Base-by-base conservation (phyloP, 176 grass and related monocot species). In the Bothriochloa decipiens region DNA sequence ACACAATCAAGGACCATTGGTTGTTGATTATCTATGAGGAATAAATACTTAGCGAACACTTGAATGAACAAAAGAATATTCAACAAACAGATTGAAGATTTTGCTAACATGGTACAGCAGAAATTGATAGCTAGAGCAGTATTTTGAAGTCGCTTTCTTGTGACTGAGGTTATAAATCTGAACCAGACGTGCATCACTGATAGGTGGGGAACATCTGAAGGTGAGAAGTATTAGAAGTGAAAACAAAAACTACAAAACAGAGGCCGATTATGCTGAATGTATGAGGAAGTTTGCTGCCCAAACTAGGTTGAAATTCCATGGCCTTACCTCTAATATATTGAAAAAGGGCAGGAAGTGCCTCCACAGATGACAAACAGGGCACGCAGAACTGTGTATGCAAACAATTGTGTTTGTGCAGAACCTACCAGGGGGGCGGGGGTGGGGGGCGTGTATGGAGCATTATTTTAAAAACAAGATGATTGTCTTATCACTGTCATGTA, bases 41-140 rank as follows among this genome's bases (percentile, higher is more conserved):
- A 72, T 72, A 46, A 72, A 46, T 46, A 46, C 7, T 42, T 47
- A 73, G 42, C 28, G 70, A 49, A 73, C 14, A 49, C 42, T 23
- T 47, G 42, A 73, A 49, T 73, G 15, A 73, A 40, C 42, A 73
- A 73, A 47, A 18, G 17, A 27, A 52, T 74, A 74, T 33, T 27
- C 1, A 72, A 72, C 70, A 45, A 27, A 72, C 41, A 46, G 40
- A 72, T 72, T 46, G n/a, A 46, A 72, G 11, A 72, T 72, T 72
- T 46, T 46, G 2, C 22, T 43, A 71, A 42, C n/a, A 70, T 6
- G 17, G 18, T 68, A 68, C 33, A 22, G 17, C 66, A 68, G 33
- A 68, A 68, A 39, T 68, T 39, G 33, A 20, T 22, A 36, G 17
- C 66, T 68, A 72, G n/a, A 45, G 68, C n/a, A 43, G 22, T 45